Evolutionary conservation across 2,329 filamentous ascomycete genomes (phyloP).

Genomic region (Stemphylium vesicarium): DNA sequence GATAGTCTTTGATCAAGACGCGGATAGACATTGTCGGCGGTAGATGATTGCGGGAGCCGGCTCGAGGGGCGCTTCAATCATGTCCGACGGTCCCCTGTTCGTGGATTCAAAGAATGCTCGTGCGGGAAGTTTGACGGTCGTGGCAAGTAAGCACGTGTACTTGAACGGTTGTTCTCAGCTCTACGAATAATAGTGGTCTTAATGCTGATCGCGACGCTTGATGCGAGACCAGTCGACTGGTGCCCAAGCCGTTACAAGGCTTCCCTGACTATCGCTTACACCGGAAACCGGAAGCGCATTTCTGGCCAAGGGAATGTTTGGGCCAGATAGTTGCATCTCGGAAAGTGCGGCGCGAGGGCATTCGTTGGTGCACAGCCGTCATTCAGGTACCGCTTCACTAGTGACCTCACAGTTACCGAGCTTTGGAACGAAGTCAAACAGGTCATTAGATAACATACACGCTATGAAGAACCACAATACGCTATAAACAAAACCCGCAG

Average conservation of each 20-base stretch:
- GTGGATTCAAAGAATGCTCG: constrained; percentile 1
- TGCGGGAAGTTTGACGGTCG: constrained; percentile 11
- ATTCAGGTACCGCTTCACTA: constrained; percentile 2
- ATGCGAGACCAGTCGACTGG: constrained; percentile 20
- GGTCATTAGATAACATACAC: background rate
- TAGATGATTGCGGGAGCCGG: constrained; percentile 15
- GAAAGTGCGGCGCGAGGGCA: constrained; percentile 4
- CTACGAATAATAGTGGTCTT: constrained; percentile 17
- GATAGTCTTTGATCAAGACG: constrained; percentile 84
- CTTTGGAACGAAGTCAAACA: background rate
- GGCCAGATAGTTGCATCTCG: background rate
- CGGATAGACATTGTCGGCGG: constrained; percentile 61
- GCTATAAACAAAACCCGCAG: background rate
- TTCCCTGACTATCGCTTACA: constrained; percentile 19
- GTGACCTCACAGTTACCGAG: constrained; percentile 10
- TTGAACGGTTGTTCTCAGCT: constrained; percentile 24
- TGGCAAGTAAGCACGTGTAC: constrained; percentile 34
- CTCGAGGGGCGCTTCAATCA: constrained; percentile 22
- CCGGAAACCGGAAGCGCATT: constrained; percentile 14
- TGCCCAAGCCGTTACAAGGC: constrained; percentile 25
- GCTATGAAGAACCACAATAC: background rate
- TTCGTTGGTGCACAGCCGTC: constrained; percentile 3
- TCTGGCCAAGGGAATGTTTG: constrained; percentile 11
- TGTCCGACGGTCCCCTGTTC: constrained; percentile 20
- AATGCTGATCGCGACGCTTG: constrained; percentile 22